Percentiles rank a stretch among this genome's conserved stretches.
Conservation (phyloP, 2,329 filamentous ascomycete genomes). For the Capronia coronata region DNA sequence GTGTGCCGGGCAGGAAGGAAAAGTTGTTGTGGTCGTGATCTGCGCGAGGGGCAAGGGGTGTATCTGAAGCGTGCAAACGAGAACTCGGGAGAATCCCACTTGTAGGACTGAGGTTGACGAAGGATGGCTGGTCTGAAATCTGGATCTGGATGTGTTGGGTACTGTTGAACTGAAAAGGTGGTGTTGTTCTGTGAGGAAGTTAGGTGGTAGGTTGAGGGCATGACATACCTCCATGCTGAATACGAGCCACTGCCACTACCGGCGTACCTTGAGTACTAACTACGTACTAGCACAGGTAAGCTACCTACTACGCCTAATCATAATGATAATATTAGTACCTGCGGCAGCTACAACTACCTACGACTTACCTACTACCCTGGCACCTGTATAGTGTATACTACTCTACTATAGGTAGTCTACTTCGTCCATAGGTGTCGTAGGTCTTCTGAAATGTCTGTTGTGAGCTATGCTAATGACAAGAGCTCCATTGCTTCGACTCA, state of each 20-base stretch:
- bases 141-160: not conserved
- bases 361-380: no score
- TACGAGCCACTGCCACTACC: slow-evolving; percentile 4
- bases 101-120: not conserved
- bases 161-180: not conserved
- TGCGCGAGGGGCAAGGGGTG: not conserved
- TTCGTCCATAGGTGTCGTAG: no score
- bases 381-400: no score
- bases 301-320: not conserved
- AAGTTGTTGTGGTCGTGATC: slow-evolving; percentile 18
- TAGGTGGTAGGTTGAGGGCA: slow-evolving; percentile 3
- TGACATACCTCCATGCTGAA: slow-evolving; percentile 8
- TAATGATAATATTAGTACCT: no score
- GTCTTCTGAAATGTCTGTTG: no score
- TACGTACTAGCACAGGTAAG: no score
- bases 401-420: no score
- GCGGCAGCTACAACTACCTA: no score
- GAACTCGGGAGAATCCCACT: not conserved
- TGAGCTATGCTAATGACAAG: no score
- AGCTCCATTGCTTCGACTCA: no score
- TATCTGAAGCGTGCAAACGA: not conserved
- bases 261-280: no score
- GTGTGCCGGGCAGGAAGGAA: slow-evolving; percentile 15
- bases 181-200: slow-evolving; percentile 7
- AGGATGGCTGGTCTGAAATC: not conserved